These are phyloP conservation scores for Mucor racemosus DNA, from an alignment of 371 early-diverging fungal species.

Conservation along the genomic window DNA sequence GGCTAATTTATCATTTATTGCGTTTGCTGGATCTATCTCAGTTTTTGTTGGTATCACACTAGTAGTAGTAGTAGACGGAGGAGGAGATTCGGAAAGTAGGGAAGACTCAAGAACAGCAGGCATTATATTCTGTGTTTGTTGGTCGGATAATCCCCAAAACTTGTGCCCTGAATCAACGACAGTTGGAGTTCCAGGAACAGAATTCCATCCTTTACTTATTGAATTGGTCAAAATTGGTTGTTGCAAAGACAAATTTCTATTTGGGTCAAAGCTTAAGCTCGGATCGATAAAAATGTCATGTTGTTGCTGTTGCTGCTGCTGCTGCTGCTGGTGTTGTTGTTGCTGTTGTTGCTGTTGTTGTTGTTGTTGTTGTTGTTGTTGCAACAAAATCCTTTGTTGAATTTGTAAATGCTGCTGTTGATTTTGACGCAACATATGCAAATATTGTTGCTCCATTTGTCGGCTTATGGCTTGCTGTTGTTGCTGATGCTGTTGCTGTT, in stretches of 20 bases:
- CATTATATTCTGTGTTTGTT: neutral
- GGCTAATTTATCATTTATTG: neutral
- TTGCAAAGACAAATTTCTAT: neutral
- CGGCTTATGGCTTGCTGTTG: constrained; percentile 1
- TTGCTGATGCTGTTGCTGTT: constrained; percentile 1
- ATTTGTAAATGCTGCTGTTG: constrained; percentile 39
- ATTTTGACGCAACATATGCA: constrained; percentile 47
- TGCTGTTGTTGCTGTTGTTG: constrained; percentile 49
- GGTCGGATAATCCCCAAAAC: neutral
- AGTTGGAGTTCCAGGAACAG: constrained; percentile 10
- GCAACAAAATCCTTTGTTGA: constrained; percentile 31
- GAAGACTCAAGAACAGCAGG: neutral
- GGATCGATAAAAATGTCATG: constrained; percentile 12
- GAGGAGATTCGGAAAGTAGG: neutral
- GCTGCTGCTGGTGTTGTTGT: constrained; percentile 33
- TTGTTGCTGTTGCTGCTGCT: constrained; percentile 30
- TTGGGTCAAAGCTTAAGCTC: neutral
- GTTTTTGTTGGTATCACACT: neutral
- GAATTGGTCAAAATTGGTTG: constrained; percentile 1
- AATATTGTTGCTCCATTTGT: constrained; percentile 38
- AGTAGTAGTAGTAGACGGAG: neutral
- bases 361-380: constrained; percentile 21
- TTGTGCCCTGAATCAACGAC: constrained; percentile 4
- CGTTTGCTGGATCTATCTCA: neutral
- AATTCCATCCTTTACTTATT: constrained; percentile 12